Evolutionary conservation across 148 eudicot species (phyloP), one percentile per base, ranked within the genome.

Genomic region (Chenopodium album): DNA sequence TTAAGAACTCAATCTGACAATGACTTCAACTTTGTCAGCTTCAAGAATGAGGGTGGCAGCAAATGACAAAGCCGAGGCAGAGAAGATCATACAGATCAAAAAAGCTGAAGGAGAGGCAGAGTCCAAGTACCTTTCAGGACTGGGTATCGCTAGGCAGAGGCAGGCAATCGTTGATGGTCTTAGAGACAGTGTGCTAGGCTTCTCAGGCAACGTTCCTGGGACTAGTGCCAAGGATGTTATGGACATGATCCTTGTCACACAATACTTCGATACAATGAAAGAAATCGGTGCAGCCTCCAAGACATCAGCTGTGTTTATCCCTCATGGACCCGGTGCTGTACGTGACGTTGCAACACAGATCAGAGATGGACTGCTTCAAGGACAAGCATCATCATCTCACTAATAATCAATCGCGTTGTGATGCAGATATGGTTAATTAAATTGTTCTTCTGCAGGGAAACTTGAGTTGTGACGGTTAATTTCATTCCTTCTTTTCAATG

Each of bases 211-310:
- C 23, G 89, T 87, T 23, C 87, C 87, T 0, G 89, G 89, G 50
- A 87, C 89, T 28, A 80, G 78, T 41, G 87, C 89, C 20, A 87
- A 87, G 68, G 89, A 85, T 71, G 89, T 87, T 32, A 82, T 87
- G 89, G 89, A 87, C 78, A 85, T 87, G 89, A 87, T 87, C 28
- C 86, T 87, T 1, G 87, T 87, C 29, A 87, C 87, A 5, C 87
- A 87, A 54, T 87, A 87, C 78, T 87, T 87, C 31, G 87, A 88
- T 81, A 88, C 90, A 65, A 83, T 88, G 88, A 88, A 85, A 74
- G 90, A 88, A 23, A 88, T 88, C 8, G 88, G 90, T n/a, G 90
- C 90, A 6, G 1, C 79, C 22, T 85, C 90, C 20, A 88, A 88
- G 76, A 65, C 88, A 28, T 83, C 90, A 7, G 77, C 90, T 16